Conservation (phyloP, 2,329 filamentous ascomycete genomes). For the Pseudogymnoascus pannorum region DNA sequence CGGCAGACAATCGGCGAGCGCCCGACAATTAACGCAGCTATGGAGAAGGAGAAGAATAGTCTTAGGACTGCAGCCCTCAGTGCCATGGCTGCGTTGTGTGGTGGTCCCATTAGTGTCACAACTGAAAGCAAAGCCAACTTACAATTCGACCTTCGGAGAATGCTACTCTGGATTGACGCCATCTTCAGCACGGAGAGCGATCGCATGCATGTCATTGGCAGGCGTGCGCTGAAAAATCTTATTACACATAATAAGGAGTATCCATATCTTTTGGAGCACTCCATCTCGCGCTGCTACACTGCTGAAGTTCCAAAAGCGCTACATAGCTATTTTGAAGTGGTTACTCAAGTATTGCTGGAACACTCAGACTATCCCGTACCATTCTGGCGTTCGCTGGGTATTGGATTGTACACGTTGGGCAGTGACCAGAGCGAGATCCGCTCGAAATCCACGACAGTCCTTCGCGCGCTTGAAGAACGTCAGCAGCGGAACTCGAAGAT, state of each 20-base stretch:
- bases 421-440: constrained; percentile 85
- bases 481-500: constrained; percentile 83
- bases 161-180: constrained; percentile 90
- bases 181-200: constrained; percentile 93
- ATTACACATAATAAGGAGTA: constrained; percentile 87
- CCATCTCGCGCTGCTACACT: constrained; percentile 84
- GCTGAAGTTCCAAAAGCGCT: constrained; percentile 74
- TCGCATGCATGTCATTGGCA: constrained; percentile 82
- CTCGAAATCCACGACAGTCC: constrained; percentile 75
- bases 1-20: constrained; percentile 68
- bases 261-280: constrained; percentile 77
- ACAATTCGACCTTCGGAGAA: constrained; percentile 84
- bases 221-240: constrained; percentile 79
- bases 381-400: constrained; percentile 84
- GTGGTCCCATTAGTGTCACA: constrained; percentile 73
- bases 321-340: constrained; percentile 91
- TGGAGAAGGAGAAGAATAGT: constrained; percentile 96
- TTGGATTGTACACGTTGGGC: constrained; percentile 86
- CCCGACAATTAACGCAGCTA: constrained; percentile 73
- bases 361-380: constrained; percentile 74
- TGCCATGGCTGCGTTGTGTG: constrained; percentile 91
- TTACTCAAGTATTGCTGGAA: constrained; percentile 78
- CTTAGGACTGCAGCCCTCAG: constrained; percentile 84
- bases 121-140: constrained; percentile 83
- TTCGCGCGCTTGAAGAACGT: constrained; percentile 75